Conservation (phyloP, 495 filamentous ascomycete genomes). For the Neurospora sp. region DNA sequence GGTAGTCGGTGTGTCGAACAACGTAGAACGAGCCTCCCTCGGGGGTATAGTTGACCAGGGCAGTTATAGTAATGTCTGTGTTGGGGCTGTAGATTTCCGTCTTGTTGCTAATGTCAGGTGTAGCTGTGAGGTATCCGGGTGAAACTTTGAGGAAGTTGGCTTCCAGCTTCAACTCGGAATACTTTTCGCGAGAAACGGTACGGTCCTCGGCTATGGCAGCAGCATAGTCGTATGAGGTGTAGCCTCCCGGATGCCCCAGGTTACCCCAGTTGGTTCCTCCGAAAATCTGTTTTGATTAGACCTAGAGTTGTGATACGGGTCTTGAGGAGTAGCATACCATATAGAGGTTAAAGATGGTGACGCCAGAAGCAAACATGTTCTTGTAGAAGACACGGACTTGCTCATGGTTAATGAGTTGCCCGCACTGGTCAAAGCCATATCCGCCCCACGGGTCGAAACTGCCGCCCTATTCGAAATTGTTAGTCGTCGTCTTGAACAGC, state of each 20-base stretch:
- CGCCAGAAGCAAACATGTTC: conserved; percentile 57
- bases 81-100: conserved; percentile 35
- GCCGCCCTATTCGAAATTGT: conserved; percentile 57
- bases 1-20: conserved; percentile 53
- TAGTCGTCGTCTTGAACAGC: no score
- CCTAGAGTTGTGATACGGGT: conserved; percentile 7
- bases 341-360: conserved; percentile 39
- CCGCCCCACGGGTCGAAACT: conserved; percentile 70
- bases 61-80: conserved; percentile 48
- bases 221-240: conserved; percentile 68
- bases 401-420: conserved; percentile 52
- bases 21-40: conserved; percentile 47
- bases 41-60: conserved; percentile 34
- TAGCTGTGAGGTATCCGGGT: conserved; percentile 53
- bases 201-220: conserved; percentile 55
- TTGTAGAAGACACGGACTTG: conserved; percentile 76
- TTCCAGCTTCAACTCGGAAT: conserved; percentile 65
- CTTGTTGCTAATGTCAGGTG: conserved; percentile 27
- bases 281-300: conserved; percentile 34
- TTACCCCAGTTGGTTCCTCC: conserved; percentile 87
- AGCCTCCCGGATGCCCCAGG: conserved; percentile 59
- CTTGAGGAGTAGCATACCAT: conserved; percentile 40
- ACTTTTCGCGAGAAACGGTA: conserved; percentile 60
- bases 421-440: conserved; percentile 53
- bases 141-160: conserved; percentile 63